Conservation (phyloP, 345 rosid genomes). For the Euclidium syriacum region DNA sequence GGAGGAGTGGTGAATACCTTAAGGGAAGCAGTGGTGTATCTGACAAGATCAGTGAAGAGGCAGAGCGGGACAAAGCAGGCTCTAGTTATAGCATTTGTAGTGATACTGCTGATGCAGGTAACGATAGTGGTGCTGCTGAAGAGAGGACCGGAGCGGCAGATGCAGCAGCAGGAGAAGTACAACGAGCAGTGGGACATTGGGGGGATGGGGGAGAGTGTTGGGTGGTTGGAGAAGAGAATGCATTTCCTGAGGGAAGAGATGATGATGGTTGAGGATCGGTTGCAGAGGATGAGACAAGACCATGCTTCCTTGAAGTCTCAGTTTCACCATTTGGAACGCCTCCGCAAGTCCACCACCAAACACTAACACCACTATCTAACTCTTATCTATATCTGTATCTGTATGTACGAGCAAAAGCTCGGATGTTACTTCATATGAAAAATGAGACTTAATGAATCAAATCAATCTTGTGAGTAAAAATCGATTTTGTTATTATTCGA, state of each 20-base stretch:
- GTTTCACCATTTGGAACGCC: conserved; percentile 42
- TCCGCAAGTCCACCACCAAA: conserved; percentile 13
- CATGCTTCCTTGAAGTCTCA: conserved; percentile 51
- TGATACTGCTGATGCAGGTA: conserved; percentile 92
- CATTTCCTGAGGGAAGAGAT: conserved; percentile 75
- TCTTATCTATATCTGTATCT: background rate
- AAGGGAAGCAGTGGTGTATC: conserved; percentile 34
- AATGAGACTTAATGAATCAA: background rate
- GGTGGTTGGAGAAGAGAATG: conserved; percentile 69
- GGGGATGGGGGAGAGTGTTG: conserved; percentile 39
- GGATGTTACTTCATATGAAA: conserved; percentile 7
- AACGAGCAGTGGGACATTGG: conserved; percentile 33
- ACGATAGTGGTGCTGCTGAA: conserved; percentile 66
- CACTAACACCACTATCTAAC: background rate
- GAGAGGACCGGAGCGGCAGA: conserved; percentile 47
- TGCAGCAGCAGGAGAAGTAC: conserved; percentile 31
- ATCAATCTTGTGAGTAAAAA: too few relatives aligned
- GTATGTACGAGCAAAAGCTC: conserved; percentile 5
- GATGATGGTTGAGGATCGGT: conserved; percentile 64
- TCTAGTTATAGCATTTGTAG: conserved; percentile 52
- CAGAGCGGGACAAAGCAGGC: conserved; percentile 55
- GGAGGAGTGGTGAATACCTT: conserved; percentile 28
- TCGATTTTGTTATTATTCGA: too few relatives aligned
- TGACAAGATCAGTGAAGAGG: conserved; percentile 39
- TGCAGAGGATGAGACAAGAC: conserved; percentile 67